Evolutionary conservation across 768 basidiomycete species (phyloP), one percentile per base, ranked within the genome.

Genomic region (Scleroderma citrinum): DNA sequence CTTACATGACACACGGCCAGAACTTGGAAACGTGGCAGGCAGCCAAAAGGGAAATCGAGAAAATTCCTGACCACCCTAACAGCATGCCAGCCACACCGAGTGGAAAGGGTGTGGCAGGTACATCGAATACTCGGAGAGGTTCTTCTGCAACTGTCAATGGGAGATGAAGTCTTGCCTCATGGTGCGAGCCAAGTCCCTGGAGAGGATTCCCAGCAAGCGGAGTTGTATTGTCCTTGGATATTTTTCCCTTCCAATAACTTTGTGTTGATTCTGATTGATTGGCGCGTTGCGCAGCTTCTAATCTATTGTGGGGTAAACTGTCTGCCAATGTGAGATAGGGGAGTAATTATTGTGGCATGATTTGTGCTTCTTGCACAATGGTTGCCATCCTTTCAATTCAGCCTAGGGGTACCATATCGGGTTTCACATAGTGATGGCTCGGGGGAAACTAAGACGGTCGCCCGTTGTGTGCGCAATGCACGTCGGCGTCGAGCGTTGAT

Each of bases 21-120:
- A 99, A 98, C 69, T 74, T 99, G 44, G 90, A 96, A 61, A 89
- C 87, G 46, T 99, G 96, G 96, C 87, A 95, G 70, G 92, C 92
- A 59, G 96, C 92, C 8, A 91, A 91, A 73, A 80, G 78, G 57
- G 93, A 95, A 60, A 89, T 96, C 55, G 82, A 83, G 47, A 85
- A 85, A 69, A 94, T 99, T 63, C 85, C 92, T 31, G 80, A 84
- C 48, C 93, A 96, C 66, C 93, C 93, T 14, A 96, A 94, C 64
- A 78, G 75, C 59, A 63, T 70, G 39, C 78, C 83, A 47, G 62
- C 71, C 16, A 57, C 68, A 24, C 64, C 58, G 50, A 59, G 72
- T 46, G 59, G 64, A 53, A 59, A 66, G 45, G 51, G 55, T 51
- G 59, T 55, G 23, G 55, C 68, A 56, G 66, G 68, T 44, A 67